Base-by-base conservation (phyloP, 306 rosid species). In the Rosa rugosa region DNA sequence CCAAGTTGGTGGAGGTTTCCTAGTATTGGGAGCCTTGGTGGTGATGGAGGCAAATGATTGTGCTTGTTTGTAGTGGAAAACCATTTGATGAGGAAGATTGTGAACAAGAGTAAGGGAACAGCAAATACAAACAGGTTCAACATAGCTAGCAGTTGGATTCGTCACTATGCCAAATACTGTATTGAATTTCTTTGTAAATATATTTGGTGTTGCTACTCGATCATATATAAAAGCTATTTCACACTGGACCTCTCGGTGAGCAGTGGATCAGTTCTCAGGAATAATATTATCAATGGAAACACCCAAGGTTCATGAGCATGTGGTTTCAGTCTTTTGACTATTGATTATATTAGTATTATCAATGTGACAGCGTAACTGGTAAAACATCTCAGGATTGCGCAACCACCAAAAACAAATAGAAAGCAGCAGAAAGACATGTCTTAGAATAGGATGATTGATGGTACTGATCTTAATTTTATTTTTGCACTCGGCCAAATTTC, bases 1-100 rank as follows among this genome's bases (percentile, higher is more conserved):
- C 83, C 83, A 0, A 86, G 57, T 18, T 63, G 81, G 51, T 77
- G 78, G 20, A 83, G 83, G 80, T 83, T 83, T 3, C 89, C 86
- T 25, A 86, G 46, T 14, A 77, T 25, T 8, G 86, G 86, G 23
- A 77, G 45, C 64, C 60, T 76, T 45, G 78, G 80, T 1, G 80
- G 86, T 41, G 89, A 82, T 16, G 89, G 82, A 0, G 75, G 86
- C 18, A 76, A 56, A 68, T 56, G 14, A 53, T 62, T 34, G 38
- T 31, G 36, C 4, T n/a, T 66, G 14, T 47, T 16, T 40, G 68
- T 3, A 10, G 10, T 36, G n/a, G 44, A 54, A 2, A 56, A 25
- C 67, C 69, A 11, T 81, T 64, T 78, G 27, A 70, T 63, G 47
- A 78, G 51, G 40, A 78, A 22, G 76, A 80, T 54, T 62, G 67